These are phyloP conservation scores for Talaromyces thailandensis DNA, from an alignment of 495 filamentous ascomycete species.

Conservation along the genomic window DNA sequence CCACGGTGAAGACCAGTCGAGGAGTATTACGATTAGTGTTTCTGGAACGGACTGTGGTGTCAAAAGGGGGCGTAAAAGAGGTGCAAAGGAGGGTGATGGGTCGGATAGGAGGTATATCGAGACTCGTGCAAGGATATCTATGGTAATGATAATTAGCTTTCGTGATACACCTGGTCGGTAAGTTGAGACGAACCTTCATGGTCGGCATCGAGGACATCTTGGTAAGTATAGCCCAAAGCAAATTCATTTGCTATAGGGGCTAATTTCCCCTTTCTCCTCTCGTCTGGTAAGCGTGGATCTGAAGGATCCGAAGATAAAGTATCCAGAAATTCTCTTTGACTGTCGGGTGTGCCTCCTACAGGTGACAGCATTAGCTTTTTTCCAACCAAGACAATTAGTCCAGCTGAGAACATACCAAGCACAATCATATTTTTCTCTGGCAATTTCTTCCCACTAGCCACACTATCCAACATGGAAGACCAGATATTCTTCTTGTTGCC, in stretches of 20 bases:
- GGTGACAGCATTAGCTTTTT: neutral
- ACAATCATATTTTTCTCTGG: conserved; percentile 89
- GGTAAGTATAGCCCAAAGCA: conserved; percentile 90
- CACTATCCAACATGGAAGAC: conserved; percentile 85
- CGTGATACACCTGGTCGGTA: neutral
- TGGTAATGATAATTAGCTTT: conserved; percentile 6
- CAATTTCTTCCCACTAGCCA: conserved; percentile 81
- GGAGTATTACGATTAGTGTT: conserved; percentile 76
- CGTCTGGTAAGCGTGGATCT: conserved; percentile 41
- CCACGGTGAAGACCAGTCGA: conserved; percentile 93
- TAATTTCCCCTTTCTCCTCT: conserved; percentile 51
- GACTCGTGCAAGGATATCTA: conserved; percentile 80
- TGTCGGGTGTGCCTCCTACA: conserved; percentile 77
- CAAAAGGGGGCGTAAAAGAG: conserved; percentile 75
- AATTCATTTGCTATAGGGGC: conserved; percentile 88
- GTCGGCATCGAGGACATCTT: conserved; percentile 89
- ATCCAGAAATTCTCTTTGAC: conserved; percentile 84
- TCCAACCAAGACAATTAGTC: neutral
- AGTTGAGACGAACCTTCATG: conserved; percentile 60
- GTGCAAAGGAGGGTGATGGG: conserved; percentile 73
- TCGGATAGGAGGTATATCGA: conserved; percentile 82
- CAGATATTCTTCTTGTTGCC: conserved; percentile 83
- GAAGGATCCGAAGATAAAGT: conserved; percentile 58
- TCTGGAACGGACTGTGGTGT: conserved; percentile 80
- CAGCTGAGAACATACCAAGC: conserved; percentile 49